A percentile compares a stretch with the other conserved stretches of the same genome.
Conservation (phyloP, 331 rosid species). For the Acacia concinna region DNA sequence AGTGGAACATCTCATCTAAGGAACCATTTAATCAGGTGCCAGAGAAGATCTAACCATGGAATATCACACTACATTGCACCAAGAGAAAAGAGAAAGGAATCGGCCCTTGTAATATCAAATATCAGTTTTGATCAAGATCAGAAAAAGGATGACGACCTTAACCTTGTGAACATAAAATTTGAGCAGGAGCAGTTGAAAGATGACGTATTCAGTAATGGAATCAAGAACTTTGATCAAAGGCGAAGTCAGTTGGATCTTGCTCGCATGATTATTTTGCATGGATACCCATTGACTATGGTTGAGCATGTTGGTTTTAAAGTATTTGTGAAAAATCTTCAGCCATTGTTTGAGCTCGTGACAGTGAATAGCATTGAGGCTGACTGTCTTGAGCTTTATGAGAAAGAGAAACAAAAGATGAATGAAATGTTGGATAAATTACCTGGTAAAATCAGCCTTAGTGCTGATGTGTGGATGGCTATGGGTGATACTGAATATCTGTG, state of each 20-base stretch:
- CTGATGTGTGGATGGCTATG: conserved; percentile 72
- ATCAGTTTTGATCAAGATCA: conserved; percentile 68
- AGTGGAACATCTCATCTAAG: conserved; percentile 98
- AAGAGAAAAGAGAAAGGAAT: conserved; percentile 90
- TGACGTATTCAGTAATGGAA: conserved; percentile 50
- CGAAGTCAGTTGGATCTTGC: conserved; percentile 93
- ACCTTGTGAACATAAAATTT: conserved; percentile 78
- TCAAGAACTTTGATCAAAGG: conserved; percentile 73
- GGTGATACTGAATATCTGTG: conserved; percentile 70
- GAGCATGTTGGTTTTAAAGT: conserved; percentile 94
- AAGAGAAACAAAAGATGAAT: conserved; percentile 84
- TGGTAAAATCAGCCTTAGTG: conserved; percentile 87
- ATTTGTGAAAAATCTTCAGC: conserved; percentile 88
- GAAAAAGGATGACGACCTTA: conserved; percentile 71
- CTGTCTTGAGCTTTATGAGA: conserved; percentile 79
- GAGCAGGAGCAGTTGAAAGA: conserved; percentile 89
- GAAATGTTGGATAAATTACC: conserved; percentile 93
- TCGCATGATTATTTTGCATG: conserved; percentile 95
- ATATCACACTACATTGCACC: conserved; percentile 58
- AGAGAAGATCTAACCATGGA: conserved; percentile 76
- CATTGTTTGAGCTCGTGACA: conserved; percentile 82
- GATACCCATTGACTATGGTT: conserved; percentile 93
- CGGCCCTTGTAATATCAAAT: conserved; percentile 61
- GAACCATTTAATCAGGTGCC: conserved; percentile 94
- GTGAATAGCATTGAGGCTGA: conserved; percentile 82